phyloP scores from a whole-genome alignment of 495 filamentous ascomycete genomes.

The Hypoxylon fragiforme region DNA sequence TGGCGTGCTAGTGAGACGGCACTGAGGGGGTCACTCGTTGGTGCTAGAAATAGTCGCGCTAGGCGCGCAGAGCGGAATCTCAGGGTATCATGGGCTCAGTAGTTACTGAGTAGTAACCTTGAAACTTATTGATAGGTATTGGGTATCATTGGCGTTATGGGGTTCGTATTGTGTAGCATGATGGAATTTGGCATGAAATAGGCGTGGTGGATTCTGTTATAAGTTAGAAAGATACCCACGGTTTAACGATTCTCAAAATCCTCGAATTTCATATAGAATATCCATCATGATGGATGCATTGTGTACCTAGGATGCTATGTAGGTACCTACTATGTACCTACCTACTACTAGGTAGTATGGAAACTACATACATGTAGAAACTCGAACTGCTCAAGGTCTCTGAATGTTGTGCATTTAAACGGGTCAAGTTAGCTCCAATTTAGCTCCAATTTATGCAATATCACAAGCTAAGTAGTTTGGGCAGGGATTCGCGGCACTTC shows the following conservation, averaged over 20 bases:
- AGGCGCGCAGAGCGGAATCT: constrained; percentile 33
- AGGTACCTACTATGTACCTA: too few relatives aligned
- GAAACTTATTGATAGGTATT: too few relatives aligned
- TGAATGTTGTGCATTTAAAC: not conserved
- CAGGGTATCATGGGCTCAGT: constrained; percentile 39
- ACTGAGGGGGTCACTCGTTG: constrained; percentile 26
- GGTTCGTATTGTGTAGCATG: not conserved
- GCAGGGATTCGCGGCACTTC: constrained; percentile 22
- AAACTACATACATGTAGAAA: constrained; percentile 11
- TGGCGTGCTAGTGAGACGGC: constrained; percentile 35
- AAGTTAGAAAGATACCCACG: too few relatives aligned
- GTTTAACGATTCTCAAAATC: too few relatives aligned
- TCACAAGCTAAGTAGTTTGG: too few relatives aligned
- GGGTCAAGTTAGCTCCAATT: not conserved
- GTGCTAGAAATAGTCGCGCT: constrained; percentile 25
- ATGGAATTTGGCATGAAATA: constrained; percentile 21
- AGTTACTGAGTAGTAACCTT: not conserved
- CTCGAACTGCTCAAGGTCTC: not conserved
- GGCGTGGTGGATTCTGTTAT: too few relatives aligned
- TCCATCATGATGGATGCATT: too few relatives aligned
- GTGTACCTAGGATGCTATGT: too few relatives aligned
- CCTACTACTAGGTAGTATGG: too few relatives aligned
- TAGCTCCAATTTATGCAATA: too few relatives aligned
- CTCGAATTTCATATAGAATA: too few relatives aligned
- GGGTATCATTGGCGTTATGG: constrained; percentile 12